Conservation (phyloP, 2,329 filamentous ascomycete genomes). For the Paracoccidioides lutzii region DNA sequence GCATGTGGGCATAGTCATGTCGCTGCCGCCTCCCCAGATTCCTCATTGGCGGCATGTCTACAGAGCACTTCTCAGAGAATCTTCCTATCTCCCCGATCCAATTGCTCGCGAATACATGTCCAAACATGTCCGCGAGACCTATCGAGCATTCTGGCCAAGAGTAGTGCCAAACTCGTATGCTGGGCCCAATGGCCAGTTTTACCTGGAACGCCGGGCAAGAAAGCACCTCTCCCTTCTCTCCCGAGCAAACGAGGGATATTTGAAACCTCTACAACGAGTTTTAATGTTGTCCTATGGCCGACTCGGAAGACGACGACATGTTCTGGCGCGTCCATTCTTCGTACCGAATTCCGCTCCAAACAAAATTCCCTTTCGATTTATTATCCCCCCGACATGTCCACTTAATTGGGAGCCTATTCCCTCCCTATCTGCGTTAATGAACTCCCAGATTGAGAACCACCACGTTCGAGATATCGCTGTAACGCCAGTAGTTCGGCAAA, state of each 20-base stretch:
- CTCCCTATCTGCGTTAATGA: constrained; percentile 21
- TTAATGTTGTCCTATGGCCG: constrained; percentile 46
- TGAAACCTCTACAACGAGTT: constrained; percentile 38
- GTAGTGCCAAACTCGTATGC: constrained; percentile 10
- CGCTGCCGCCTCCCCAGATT: background rate
- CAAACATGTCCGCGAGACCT: constrained; percentile 36
- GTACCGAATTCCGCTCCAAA: constrained; percentile 8
- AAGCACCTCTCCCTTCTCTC: constrained; percentile 33
- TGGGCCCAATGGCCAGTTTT: constrained; percentile 11
- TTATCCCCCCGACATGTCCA: constrained; percentile 10
- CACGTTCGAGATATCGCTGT: constrained; percentile 13
- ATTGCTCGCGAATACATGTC: constrained; percentile 39
- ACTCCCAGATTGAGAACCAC: constrained; percentile 22
- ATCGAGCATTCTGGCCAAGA: constrained; percentile 28
- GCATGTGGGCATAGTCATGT: background rate
- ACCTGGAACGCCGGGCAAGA: constrained; percentile 17
- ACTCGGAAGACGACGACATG: constrained; percentile 38
- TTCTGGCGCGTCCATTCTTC: constrained; percentile 28
- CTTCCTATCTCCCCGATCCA: constrained; percentile 48
- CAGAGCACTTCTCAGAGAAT: constrained; percentile 46
- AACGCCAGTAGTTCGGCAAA: constrained; percentile 5
- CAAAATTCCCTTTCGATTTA: constrained; percentile 5
- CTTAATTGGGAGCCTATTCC: constrained; percentile 25
- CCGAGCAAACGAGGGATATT: constrained; percentile 45
- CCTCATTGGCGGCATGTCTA: constrained; percentile 35